Percentiles rank a stretch among this genome's conserved stretches.
Evolutionary conservation across 345 rosid species (phyloP).

Genomic region (Rhodamnia rubescens): DNA sequence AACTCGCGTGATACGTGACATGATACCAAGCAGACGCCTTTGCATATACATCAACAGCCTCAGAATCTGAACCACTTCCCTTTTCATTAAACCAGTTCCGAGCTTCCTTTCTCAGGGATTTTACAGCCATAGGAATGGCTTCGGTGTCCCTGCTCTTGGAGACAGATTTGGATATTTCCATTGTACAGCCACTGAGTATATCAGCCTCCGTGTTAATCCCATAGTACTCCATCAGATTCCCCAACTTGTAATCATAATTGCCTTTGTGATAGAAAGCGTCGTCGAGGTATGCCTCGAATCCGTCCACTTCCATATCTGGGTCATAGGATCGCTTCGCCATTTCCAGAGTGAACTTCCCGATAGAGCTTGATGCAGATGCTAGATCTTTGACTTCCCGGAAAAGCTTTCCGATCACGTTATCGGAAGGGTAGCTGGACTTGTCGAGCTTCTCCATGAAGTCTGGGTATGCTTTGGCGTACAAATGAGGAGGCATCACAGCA

Average conservation of each 20-base stretch:
- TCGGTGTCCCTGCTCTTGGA: conserved; percentile 34
- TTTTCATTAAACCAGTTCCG: conserved; percentile 34
- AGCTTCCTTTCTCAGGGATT: conserved; percentile 43
- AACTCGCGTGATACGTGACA: conserved; percentile 57
- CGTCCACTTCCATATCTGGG: conserved; percentile 42
- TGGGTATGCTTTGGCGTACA: background rate
- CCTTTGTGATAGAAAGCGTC: conserved; percentile 35
- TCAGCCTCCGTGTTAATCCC: conserved; percentile 47
- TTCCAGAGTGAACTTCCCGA: conserved; percentile 21
- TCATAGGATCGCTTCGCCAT: conserved; percentile 33
- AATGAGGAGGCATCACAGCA: conserved; percentile 27
- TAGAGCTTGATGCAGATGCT: conserved; percentile 13
- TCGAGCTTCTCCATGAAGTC: conserved; percentile 58
- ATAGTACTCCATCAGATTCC: conserved; percentile 43
- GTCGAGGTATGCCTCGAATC: conserved; percentile 26
- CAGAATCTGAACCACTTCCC: conserved; percentile 2
- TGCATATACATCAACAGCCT: conserved; percentile 20
- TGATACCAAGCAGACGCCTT: conserved; percentile 82
- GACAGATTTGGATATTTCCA: conserved; percentile 37
- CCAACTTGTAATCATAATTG: conserved; percentile 40
- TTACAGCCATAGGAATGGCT: conserved; percentile 29
- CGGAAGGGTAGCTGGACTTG: conserved; percentile 32
- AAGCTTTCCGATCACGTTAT: conserved; percentile 44
- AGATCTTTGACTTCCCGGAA: conserved; percentile 36
- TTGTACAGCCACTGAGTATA: conserved; percentile 34